Conservation (phyloP, 345 rosid genomes). For the Boechera stricta region DNA sequence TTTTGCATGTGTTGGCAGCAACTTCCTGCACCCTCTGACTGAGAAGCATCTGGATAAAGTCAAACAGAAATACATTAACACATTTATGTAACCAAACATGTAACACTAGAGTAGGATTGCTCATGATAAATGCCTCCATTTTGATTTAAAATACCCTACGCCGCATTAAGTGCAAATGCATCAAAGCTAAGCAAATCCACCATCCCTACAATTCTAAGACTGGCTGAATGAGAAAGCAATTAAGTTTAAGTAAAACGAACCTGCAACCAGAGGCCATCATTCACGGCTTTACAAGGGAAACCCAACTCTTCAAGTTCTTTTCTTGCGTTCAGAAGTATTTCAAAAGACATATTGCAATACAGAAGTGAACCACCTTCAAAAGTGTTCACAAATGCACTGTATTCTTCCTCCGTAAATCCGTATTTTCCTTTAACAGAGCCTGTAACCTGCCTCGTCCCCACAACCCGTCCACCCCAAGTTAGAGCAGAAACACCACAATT, state of each 20-base stretch:
- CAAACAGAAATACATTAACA: constrained; percentile 32
- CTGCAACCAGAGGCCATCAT: constrained; percentile 99
- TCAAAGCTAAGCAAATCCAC: constrained; percentile 14
- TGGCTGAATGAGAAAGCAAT: constrained; percentile 24
- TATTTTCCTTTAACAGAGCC: constrained; percentile 60
- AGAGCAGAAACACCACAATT: constrained; percentile 72
- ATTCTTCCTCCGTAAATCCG: constrained; percentile 74
- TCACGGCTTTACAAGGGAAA: constrained; percentile 95
- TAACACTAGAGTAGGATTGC: constrained; percentile 20
- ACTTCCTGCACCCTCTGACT: constrained; percentile 89
- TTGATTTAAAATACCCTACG: background rate
- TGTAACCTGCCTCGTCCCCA: constrained; percentile 72
- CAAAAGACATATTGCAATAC: constrained; percentile 95
- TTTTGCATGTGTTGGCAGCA: constrained; percentile 87
- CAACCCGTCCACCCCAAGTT: constrained; percentile 99
- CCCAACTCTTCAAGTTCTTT: constrained; percentile 95
- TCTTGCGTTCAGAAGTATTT: constrained; percentile 84
- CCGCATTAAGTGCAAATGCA: constrained; percentile 5
- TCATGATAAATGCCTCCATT: constrained; percentile 4
- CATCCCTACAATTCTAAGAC: constrained; percentile 13
- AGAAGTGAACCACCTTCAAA: constrained; percentile 95
- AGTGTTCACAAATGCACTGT: constrained; percentile 78
- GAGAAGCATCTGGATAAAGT: constrained; percentile 78
- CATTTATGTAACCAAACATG: constrained; percentile 27
- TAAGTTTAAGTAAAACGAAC: constrained; percentile 45